phyloP scores from a whole-genome alignment of 1,284 basidiomycete genomes.

The Ganoderma lingzhi region DNA sequence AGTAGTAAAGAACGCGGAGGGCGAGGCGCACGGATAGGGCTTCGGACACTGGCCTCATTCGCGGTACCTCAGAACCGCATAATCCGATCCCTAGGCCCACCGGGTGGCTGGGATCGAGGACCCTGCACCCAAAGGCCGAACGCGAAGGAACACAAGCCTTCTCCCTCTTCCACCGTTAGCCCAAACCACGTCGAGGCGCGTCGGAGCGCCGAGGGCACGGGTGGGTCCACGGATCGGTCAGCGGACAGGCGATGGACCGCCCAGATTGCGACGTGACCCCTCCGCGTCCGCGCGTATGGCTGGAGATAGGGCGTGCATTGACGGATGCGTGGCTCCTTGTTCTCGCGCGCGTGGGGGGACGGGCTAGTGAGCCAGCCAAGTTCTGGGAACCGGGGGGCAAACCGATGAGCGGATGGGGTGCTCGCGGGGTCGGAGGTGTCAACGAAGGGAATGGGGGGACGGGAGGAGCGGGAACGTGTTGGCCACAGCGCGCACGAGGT shows the following conservation, averaged over 20 bases:
- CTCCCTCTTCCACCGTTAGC: neutral
- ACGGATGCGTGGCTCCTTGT: neutral
- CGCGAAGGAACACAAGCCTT: neutral
- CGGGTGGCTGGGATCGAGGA: constrained; percentile 1
- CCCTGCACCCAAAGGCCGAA: constrained; percentile 1
- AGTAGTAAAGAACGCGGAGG: neutral
- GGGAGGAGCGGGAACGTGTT: constrained; percentile 3
- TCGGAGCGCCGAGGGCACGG: constrained; percentile 27
- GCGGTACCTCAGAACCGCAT: neutral
- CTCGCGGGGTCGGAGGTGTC: neutral
- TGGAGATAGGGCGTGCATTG: neutral
- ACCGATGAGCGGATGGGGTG: neutral
- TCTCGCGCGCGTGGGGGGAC: neutral
- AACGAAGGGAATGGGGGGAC: neutral
- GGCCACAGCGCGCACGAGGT: constrained; percentile 1
- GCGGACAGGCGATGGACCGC: constrained; percentile 23
- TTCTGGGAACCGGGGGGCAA: neutral
- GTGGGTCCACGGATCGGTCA: constrained; percentile 25
- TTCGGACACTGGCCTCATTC: neutral
- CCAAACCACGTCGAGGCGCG: constrained; percentile 5
- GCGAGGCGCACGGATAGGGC: neutral
- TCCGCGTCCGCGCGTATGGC: neutral
- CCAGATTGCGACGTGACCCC: constrained; percentile 10
- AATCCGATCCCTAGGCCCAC: neutral
- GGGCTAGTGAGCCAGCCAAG: neutral